Evolutionary conservation across 169 alveolate species (phyloP).

Genomic region (Cryptosporidium xiaoi): DNA sequence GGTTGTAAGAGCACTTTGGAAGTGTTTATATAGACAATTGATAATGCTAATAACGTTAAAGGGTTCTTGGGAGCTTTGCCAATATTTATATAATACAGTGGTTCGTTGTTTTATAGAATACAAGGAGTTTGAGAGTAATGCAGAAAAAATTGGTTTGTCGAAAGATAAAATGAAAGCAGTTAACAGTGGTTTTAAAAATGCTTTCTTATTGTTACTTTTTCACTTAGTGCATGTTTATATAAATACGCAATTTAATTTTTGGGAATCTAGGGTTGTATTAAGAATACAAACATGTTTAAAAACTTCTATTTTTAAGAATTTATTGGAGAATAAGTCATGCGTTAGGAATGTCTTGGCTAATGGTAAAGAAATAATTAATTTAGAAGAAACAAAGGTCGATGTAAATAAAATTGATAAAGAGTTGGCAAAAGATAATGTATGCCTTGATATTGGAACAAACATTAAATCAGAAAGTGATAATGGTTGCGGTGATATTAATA

Average conservation of each 20-base stretch:
- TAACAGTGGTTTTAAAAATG: slow-evolving; percentile 19
- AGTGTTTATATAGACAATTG: slow-evolving; percentile 19
- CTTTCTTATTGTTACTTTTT: slow-evolving; percentile 17
- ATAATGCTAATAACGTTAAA: slow-evolving; percentile 19
- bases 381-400: neutral
- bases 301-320: slow-evolving; percentile 48
- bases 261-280: slow-evolving; percentile 57
- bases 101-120: slow-evolving; percentile 56
- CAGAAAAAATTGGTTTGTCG: neutral
- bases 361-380: slow-evolving; percentile 26
- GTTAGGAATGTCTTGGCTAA: slow-evolving; percentile 30
- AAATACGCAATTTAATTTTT: slow-evolving; percentile 63
- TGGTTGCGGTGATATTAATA: neutral
- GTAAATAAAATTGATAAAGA: neutral
- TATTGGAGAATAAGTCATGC: slow-evolving; percentile 52
- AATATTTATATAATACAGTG: slow-evolving; percentile 33
- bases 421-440: neutral
- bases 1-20: slow-evolving; percentile 69
- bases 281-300: slow-evolving; percentile 65
- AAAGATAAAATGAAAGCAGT: slow-evolving; percentile 11
- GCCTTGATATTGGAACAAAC: slow-evolving; percentile 8
- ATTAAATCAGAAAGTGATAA: neutral
- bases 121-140: slow-evolving; percentile 43
- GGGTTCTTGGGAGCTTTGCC: slow-evolving; percentile 48
- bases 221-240: slow-evolving; percentile 38